phyloP scores from a whole-genome alignment of 306 rosid species.

The Lupinus albus region DNA sequence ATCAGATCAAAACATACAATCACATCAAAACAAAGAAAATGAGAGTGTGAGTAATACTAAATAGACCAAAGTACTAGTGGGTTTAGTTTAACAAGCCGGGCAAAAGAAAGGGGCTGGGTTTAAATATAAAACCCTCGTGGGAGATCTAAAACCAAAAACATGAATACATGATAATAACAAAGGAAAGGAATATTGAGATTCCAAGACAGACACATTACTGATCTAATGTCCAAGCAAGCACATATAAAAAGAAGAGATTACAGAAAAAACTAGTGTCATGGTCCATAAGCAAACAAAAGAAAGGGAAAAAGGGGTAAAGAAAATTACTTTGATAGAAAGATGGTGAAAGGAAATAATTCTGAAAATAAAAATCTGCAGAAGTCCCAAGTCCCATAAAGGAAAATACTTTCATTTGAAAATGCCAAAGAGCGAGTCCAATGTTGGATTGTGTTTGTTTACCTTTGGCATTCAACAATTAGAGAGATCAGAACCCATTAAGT shows the following conservation, averaged over 20 bases:
- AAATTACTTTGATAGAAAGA: not conserved
- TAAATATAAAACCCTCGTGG: too few species aligned
- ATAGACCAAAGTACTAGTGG: constrained; percentile 2
- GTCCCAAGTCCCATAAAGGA: constrained; percentile 12
- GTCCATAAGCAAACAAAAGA: not conserved
- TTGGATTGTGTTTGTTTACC: constrained; percentile 7
- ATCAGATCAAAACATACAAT: constrained; percentile 41
- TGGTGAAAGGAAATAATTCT: not conserved
- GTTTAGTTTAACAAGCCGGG: not conserved
- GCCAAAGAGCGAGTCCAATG: too few species aligned
- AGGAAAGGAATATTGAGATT: constrained; percentile 28
- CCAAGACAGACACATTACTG: constrained; percentile 38
- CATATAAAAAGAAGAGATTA: constrained; percentile 2
- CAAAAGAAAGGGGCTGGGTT: too few species aligned
- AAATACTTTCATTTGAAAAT: constrained; percentile 29
- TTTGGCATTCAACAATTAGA: constrained; percentile 39
- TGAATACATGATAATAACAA: too few species aligned
- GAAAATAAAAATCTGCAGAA: not conserved
- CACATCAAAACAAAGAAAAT: constrained; percentile 43
- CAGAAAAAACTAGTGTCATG: not conserved
- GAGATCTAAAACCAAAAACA: too few species aligned
- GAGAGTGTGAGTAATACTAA: too few species aligned
- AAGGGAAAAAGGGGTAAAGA: not conserved
- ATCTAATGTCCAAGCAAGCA: constrained; percentile 35
- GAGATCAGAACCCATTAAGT: constrained; percentile 41